These are phyloP conservation scores for Physcomitrium patens DNA, from an alignment of 225 moss, liverwort and hornwort species.

Conservation along the genomic window DNA sequence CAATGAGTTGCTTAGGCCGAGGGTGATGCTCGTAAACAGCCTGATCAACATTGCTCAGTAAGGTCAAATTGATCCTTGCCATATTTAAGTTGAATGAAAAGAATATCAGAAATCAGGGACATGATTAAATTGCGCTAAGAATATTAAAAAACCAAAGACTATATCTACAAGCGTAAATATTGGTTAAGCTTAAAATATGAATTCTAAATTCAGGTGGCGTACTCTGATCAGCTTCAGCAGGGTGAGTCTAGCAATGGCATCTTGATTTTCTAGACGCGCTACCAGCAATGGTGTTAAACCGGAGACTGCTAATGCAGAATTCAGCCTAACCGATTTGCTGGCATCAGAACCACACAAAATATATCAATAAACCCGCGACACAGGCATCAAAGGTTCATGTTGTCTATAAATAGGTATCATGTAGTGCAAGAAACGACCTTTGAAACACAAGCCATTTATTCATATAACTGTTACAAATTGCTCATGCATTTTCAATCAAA, in stretches of 20 bases:
- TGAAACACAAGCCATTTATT: no score
- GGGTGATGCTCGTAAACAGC: constrained; percentile 89
- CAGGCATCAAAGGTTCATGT: background rate
- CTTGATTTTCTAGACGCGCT: constrained; percentile 77
- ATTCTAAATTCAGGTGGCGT: constrained; percentile 1
- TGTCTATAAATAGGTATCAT: background rate
- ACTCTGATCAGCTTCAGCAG: constrained; percentile 83
- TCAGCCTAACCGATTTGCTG: constrained; percentile 79
- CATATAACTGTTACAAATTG: background rate
- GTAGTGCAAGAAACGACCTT: no score
- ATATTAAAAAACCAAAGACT: background rate
- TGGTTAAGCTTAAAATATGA: background rate
- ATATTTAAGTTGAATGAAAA: background rate
- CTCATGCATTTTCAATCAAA: background rate
- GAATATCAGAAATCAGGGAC: background rate
- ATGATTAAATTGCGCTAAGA: background rate
- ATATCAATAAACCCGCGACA: background rate
- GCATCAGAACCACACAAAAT: constrained; percentile 26
- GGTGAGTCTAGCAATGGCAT: constrained; percentile 78
- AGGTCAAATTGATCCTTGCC: background rate
- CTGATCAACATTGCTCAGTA: constrained; percentile 36
- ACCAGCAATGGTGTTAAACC: constrained; percentile 80
- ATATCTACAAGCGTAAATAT: no score
- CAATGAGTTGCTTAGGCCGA: constrained; percentile 80
- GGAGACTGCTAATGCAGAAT: constrained; percentile 74